Conservation (phyloP, 2,329 filamentous ascomycete species). For the Cryphonectria carpinicola region DNA sequence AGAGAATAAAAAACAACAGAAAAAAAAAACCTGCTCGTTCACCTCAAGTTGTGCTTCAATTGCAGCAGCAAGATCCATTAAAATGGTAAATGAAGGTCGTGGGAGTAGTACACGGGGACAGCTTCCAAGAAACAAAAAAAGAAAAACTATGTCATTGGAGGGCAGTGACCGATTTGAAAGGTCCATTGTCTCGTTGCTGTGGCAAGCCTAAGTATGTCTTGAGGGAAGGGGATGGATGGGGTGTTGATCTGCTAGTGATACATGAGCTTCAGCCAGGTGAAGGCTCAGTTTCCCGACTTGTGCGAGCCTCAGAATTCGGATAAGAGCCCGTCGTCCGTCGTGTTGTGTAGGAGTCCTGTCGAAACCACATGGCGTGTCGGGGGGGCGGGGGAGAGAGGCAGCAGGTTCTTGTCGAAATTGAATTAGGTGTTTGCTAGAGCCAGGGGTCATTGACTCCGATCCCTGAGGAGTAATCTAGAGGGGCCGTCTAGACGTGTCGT, state of each 20-base stretch:
- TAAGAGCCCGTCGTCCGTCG: neutral
- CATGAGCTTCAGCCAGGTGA: conserved; percentile 15
- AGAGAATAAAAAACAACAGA: neutral
- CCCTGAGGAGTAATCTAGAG: conserved; percentile 27
- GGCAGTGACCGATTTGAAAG: conserved; percentile 17
- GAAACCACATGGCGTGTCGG: conserved; percentile 15
- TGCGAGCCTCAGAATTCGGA: conserved; percentile 14
- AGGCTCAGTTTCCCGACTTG: conserved; percentile 23
- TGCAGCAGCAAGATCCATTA: conserved; percentile 13
- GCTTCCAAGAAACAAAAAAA: conserved; percentile 14
- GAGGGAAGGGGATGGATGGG: neutral
- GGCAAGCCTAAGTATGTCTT: conserved; percentile 17
- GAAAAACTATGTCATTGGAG: neutral
- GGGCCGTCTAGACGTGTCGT: conserved; percentile 30
- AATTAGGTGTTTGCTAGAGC: conserved; percentile 24
- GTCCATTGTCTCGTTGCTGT: conserved; percentile 22
- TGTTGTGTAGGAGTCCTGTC: neutral
- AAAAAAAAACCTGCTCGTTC: neutral
- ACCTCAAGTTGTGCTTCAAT: neutral
- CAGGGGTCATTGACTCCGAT: conserved; percentile 22
- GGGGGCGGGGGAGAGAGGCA: neutral
- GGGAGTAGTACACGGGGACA: conserved; percentile 21
- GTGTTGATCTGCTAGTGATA: conserved; percentile 24
- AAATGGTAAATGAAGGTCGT: conserved; percentile 20
- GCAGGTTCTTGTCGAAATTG: conserved; percentile 1